These are phyloP conservation scores for Pyrus bretschneideri DNA, from an alignment of 306 rosid species.

Conservation along the genomic window DNA sequence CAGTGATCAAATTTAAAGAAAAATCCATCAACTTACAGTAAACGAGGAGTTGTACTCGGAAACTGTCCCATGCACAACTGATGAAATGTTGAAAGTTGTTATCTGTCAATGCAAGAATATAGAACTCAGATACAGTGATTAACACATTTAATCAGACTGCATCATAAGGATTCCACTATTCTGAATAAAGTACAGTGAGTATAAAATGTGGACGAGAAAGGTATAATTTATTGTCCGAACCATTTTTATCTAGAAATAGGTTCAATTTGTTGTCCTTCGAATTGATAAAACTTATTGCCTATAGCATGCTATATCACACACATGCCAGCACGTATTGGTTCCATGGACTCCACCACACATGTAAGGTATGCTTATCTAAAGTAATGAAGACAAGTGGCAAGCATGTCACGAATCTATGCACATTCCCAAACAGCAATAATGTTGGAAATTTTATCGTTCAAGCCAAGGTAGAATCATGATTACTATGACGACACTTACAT, in stretches of 20 bases:
- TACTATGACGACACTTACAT: neutral
- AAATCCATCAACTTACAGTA: constrained; percentile 39
- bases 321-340: neutral
- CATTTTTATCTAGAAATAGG: neutral
- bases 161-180: neutral
- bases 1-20: constrained; percentile 3
- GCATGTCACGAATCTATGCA: neutral
- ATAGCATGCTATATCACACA: neutral
- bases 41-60: constrained; percentile 49
- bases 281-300: neutral
- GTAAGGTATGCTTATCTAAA: neutral
- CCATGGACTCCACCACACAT: neutral
- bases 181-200: neutral
- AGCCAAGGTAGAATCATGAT: neutral
- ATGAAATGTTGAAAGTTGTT: constrained; percentile 82
- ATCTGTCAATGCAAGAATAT: constrained; percentile 47
- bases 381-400: neutral
- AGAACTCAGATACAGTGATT: neutral
- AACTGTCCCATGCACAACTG: constrained; percentile 78
- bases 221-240: neutral
- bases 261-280: neutral
- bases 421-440: neutral
- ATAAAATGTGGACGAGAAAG: neutral
- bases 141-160: neutral
- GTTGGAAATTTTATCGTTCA: neutral